These are phyloP conservation scores for Tubosaeta sp. DNA, from an alignment of 768 basidiomycete species.

Conservation along the genomic window DNA sequence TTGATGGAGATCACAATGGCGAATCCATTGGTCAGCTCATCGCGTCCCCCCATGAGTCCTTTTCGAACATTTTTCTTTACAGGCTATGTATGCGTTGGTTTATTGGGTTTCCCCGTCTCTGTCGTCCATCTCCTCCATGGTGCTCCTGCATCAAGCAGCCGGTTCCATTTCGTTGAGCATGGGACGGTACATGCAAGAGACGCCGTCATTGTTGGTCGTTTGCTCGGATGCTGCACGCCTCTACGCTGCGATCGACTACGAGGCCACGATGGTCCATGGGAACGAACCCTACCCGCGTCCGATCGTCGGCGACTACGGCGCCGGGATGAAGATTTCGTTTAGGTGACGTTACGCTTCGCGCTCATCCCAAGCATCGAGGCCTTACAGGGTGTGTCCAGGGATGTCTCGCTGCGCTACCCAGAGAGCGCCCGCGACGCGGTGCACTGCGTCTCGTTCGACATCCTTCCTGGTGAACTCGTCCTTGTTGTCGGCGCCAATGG, in stretches of 20 bases:
- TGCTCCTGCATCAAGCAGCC: conserved; percentile 33
- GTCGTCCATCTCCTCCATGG: conserved; percentile 31
- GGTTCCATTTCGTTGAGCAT: conserved; percentile 15
- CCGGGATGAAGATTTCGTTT: conserved; percentile 28
- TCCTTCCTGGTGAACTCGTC: conserved; percentile 27
- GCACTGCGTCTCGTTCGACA: conserved; percentile 24
- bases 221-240: conserved; percentile 16
- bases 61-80: background rate
- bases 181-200: conserved; percentile 3
- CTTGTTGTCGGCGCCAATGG: conserved; percentile 30
- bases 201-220: conserved; percentile 9
- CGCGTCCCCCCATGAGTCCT: background rate
- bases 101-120: conserved; percentile 22
- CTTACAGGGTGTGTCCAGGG: conserved; percentile 9
- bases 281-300: conserved; percentile 18
- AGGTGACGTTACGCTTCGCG: conserved; percentile 6
- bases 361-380: too few species aligned
- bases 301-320: background rate
- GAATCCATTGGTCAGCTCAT: conserved; percentile 31
- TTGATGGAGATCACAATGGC: conserved; percentile 26
- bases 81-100: conserved; percentile 24
- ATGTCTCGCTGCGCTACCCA: conserved; percentile 24
- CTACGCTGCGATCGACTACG: conserved; percentile 19
- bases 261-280: conserved; percentile 15
- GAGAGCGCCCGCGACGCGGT: conserved; percentile 18